Base-by-base conservation (phyloP, 495 filamentous ascomycete genomes). In the Xylaria longipes region DNA sequence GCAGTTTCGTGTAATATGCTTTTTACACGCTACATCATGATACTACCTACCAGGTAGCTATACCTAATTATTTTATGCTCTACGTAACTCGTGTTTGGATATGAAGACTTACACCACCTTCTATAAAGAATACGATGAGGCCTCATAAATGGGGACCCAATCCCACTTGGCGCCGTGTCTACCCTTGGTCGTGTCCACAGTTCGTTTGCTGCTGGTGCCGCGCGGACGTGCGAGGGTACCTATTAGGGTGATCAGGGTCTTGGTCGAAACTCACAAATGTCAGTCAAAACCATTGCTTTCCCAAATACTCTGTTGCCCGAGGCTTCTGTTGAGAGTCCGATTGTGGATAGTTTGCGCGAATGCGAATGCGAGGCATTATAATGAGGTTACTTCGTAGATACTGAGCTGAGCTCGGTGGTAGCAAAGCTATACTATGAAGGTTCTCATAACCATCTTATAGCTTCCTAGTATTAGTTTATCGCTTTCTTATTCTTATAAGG, bases 81-180 rank as follows among this genome's bases (percentile, higher is more conserved):
- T 41, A 54, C 22, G 27, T 14, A 68, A 31, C 54, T 68, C 65
- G 65, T 68, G 50, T 69, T 69, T 67, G 31, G 46, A 67, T 56
- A 68, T 68, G 50, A 68, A n/a, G 2, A 56, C 11, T 29, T 45
- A 35, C 52, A 57, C 22, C 52, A 58, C 52, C 22, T 57, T 43
- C 66, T 58, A 68, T 58, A 46, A 68, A 68, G 50, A 41, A 33
- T 57, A 68, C 48, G 46, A 67, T 27, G 50, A 68, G 50, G 66
- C 66, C 52, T 60, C 66, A 57, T 39, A 58, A 68, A 60, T 39
- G 8, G 65, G n/a, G 48, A 39, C 65, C 46, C 20, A 56, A 39
- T 50, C 65, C 65, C 65, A 63, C 60, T 52, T 68, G 37, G 66
- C 35, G 66, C 52, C 25, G 25, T 41, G 33, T 37, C n/a, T 29